A percentile compares a stretch with the other conserved stretches of the same genome.
These are phyloP conservation scores for Penicillium corylophilum DNA, from an alignment of 2,329 filamentous ascomycete species.

Conservation along the genomic window DNA sequence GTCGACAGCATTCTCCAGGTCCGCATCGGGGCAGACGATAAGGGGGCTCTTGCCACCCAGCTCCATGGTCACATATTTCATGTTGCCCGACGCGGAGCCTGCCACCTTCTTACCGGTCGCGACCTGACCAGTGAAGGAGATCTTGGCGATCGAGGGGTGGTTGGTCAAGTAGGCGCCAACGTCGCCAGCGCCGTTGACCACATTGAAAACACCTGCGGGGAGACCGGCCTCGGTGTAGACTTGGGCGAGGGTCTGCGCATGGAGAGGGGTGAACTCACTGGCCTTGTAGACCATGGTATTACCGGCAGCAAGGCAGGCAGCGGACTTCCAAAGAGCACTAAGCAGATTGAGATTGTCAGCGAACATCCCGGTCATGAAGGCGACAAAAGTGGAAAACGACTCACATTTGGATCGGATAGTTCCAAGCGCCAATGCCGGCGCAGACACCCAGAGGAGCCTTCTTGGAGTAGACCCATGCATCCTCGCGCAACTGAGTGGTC, in stretches of 20 bases:
- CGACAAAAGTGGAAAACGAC: slow-evolving; percentile 8
- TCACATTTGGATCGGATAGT: slow-evolving; percentile 83
- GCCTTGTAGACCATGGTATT: slow-evolving; percentile 93
- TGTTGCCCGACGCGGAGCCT: slow-evolving; percentile 67
- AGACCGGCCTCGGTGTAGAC: slow-evolving; percentile 77
- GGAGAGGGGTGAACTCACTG: slow-evolving; percentile 82
- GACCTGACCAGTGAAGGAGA: slow-evolving; percentile 87
- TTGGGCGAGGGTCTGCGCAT: slow-evolving; percentile 71
- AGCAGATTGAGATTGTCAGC: slow-evolving; percentile 6
- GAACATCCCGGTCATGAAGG: not conserved
- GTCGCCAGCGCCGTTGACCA: slow-evolving; percentile 76
- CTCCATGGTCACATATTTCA: slow-evolving; percentile 94
- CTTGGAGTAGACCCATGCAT: slow-evolving; percentile 79
- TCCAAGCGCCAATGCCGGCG: slow-evolving; percentile 86
- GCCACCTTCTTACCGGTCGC: slow-evolving; percentile 81
- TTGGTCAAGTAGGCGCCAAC: slow-evolving; percentile 73
- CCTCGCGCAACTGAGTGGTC: slow-evolving; percentile 68
- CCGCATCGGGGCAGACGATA: slow-evolving; percentile 75
- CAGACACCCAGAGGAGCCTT: slow-evolving; percentile 82
- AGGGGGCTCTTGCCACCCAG: slow-evolving; percentile 83
- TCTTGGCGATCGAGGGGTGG: slow-evolving; percentile 74
- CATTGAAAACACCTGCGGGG: slow-evolving; percentile 81
- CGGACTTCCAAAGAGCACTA: slow-evolving; percentile 79
- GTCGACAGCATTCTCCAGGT: slow-evolving; percentile 77
- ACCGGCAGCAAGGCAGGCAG: slow-evolving; percentile 78